Percentiles rank a stretch among this genome's conserved stretches.
These are phyloP conservation scores for Kwoniella dejecticola DNA, from an alignment of 768 basidiomycete species.

Conservation along the genomic window DNA sequence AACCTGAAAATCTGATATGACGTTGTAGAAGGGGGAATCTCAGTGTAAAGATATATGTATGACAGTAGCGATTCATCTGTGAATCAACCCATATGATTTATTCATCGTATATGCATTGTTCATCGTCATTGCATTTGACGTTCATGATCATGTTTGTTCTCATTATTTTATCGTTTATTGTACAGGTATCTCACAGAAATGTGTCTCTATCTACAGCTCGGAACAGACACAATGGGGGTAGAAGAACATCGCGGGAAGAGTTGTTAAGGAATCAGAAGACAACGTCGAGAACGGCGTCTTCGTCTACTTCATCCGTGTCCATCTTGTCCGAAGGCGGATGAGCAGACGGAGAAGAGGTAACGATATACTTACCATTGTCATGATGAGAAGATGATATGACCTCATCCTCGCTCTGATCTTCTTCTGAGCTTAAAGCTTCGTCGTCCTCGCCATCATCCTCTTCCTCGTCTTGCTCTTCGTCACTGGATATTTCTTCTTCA, in stretches of 20 bases:
- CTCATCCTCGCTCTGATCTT: conserved; percentile 20
- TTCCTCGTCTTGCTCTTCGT: conserved; percentile 27
- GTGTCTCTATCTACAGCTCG: not conserved
- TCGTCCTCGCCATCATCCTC: conserved; percentile 24
- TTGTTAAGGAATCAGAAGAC: conserved; percentile 26
- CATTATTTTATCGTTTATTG: conserved; percentile 4
- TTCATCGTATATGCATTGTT: conserved; percentile 2
- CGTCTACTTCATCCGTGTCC: conserved; percentile 32
- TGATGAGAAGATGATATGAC: not conserved
- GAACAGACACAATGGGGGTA: no score
- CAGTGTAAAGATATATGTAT: conserved; percentile 5
- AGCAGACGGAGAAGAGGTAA: conserved; percentile 1
- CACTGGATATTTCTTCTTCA: conserved; percentile 20
- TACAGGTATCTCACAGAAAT: not conserved
- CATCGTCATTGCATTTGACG: conserved; percentile 4
- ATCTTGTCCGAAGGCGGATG: conserved; percentile 17
- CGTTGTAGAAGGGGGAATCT: conserved; percentile 6
- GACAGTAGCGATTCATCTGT: conserved; percentile 1
- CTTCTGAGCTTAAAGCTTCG: not conserved
- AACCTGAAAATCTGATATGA: not conserved
- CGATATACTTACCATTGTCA: conserved; percentile 8
- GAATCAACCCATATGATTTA: not conserved
- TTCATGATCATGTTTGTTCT: conserved; percentile 5
- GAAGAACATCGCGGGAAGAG: no score
- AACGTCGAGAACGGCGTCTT: conserved; percentile 36